Percentiles rank a stretch among this genome's conserved stretches.
Conservation (phyloP, 495 filamentous ascomycete species). For the Daldinia concentrica region DNA sequence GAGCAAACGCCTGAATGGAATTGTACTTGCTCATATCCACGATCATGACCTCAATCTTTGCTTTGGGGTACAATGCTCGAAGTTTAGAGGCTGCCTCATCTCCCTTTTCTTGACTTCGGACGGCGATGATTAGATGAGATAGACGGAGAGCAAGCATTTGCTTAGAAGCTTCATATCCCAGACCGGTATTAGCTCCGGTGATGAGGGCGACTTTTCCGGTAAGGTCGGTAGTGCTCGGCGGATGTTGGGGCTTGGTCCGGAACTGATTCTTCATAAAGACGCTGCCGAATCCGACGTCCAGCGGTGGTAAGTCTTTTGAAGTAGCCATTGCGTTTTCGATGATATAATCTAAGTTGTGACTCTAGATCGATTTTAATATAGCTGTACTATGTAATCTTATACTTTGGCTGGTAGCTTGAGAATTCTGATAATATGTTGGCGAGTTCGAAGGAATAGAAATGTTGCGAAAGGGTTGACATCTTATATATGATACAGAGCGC, state of each 20-base stretch:
- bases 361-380: not conserved
- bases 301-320: conserved; percentile 29
- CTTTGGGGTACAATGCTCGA: conserved; percentile 45
- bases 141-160: conserved; percentile 60
- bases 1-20: conserved; percentile 57
- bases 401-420: not conserved
- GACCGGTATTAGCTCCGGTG: conserved; percentile 59
- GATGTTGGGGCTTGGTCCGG: conserved; percentile 41
- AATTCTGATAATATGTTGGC: not conserved
- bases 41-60: conserved; percentile 63
- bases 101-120: conserved; percentile 61
- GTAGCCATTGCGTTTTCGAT: conserved; percentile 13
- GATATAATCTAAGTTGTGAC: not conserved
- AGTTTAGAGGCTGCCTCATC: conserved; percentile 53
- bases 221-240: conserved; percentile 38
- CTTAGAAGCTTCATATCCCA: conserved; percentile 58
- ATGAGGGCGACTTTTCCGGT: conserved; percentile 57
- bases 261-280: conserved; percentile 49
- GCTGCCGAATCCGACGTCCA: conserved; percentile 22
- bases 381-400: not conserved
- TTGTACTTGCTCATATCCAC: conserved; percentile 61
- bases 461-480: not conserved
- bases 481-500: conserved; percentile 15
- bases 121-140: conserved; percentile 62
- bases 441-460: not conserved